Base-by-base conservation (phyloP, 1,284 basidiomycete species). In the Cryptococcus depauperatus region DNA sequence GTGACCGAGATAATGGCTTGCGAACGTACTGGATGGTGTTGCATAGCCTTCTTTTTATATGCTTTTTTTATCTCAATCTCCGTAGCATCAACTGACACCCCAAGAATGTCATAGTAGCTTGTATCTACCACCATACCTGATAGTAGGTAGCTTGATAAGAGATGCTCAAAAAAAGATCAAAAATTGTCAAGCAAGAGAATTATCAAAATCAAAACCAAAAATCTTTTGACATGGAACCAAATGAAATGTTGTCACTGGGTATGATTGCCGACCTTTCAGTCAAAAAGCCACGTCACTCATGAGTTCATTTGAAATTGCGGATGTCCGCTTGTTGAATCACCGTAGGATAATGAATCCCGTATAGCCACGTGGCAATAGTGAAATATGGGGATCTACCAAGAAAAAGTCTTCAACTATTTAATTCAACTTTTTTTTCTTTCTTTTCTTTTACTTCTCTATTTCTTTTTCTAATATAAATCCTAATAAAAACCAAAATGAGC, bases 41-140 rank as follows among this genome's bases (percentile, higher is more conserved):
- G 80, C 71, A 84, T 85, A 37, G 88, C 89, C 81, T 89, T 90
- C 74, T 79, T 84, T 65, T 84, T 82, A 66, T 95, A 95, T 5
- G 89, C 90, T 64, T 85, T 86, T 72, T 91, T 92, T 63, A 95
- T 87, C 56, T 93, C 87, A 54, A 56, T 57, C 74, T 83, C 82
- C 30, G 75, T 79, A 30, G 87, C 88, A 47, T 74, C 73, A 27
- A 80, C 73, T 43, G 76, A 62, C 19, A 91, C 78, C 37, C 81
- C 85, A 28, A 92, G 75, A 32, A 91, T 68, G 30, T 91, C 86
- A 66, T 92, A 92, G 41, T 69, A 70, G 0, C 58, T 47, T 14
- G 61, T 60, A 42, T 72, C 66, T 19, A 48, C 59, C 2, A 69
- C 70, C 69, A 71, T 48, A 47, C n/a, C n/a, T n/a, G n/a, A n/a